These are phyloP conservation scores for Boletus tylopilopsis DNA, from an alignment of 768 basidiomycete genomes.

Conservation along the genomic window DNA sequence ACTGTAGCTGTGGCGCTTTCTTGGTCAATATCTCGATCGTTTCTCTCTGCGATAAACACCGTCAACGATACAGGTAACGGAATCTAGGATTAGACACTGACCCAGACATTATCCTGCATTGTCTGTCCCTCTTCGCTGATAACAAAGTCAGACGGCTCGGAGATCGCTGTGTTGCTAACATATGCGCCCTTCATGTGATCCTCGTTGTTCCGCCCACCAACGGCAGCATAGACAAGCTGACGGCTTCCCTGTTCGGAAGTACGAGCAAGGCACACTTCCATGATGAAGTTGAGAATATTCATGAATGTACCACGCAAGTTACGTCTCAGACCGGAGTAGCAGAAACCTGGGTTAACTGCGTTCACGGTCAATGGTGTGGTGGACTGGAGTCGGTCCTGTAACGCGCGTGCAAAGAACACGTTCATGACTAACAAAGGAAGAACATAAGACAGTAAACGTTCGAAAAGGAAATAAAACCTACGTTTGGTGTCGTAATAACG, in stretches of 20 bases:
- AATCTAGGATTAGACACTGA: slow-evolving; percentile 10
- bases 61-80: neutral
- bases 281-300: neutral
- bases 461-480: slow-evolving; percentile 1
- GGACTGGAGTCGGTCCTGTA: slow-evolving; percentile 21
- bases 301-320: neutral
- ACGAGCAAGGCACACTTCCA: slow-evolving; percentile 13
- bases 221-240: slow-evolving; percentile 30
- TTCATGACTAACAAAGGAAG: slow-evolving; percentile 24
- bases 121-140: slow-evolving; percentile 27
- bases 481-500: slow-evolving; percentile 30
- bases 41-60: slow-evolving; percentile 9
- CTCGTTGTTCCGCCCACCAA: slow-evolving; percentile 22
- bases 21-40: slow-evolving; percentile 18
- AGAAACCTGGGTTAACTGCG: slow-evolving; percentile 30
- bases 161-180: slow-evolving; percentile 8
- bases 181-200: slow-evolving; percentile 21
- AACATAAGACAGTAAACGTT: neutral
- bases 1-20: slow-evolving; percentile 8
- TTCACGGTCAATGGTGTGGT: slow-evolving; percentile 22
- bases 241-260: slow-evolving; percentile 34
- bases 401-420: slow-evolving; percentile 28
- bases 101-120: slow-evolving; percentile 34
- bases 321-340: slow-evolving; percentile 25
- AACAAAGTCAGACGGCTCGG: slow-evolving; percentile 33